Percentiles rank a stretch among this genome's conserved stretches.
Conservation (phyloP, 2,329 filamentous ascomycete genomes). For the Phyllosticta citrichinensis region DNA sequence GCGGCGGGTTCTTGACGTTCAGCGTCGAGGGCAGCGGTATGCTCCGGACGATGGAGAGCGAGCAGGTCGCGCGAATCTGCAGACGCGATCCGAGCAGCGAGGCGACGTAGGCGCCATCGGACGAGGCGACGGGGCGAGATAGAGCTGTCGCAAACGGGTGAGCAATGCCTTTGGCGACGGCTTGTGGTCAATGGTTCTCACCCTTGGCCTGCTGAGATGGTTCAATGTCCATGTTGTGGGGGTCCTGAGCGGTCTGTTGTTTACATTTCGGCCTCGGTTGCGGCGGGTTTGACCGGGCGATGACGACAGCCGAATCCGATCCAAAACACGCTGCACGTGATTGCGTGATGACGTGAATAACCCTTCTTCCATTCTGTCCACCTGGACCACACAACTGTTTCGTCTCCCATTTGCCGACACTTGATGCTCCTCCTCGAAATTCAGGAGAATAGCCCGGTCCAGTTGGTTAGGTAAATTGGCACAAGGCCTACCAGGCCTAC, state of each 20-base stretch:
- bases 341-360: too few species aligned
- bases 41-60: constrained; percentile 26
- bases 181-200: neutral
- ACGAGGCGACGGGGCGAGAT: constrained; percentile 27
- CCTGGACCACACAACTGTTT: too few species aligned
- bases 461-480: too few species aligned
- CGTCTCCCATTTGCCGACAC: too few species aligned
- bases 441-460: too few species aligned
- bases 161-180: neutral
- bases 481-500: too few species aligned
- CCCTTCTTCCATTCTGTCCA: too few species aligned
- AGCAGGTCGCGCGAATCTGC: constrained; percentile 28
- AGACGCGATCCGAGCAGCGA: constrained; percentile 28
- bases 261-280: constrained; percentile 2
- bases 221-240: constrained; percentile 3
- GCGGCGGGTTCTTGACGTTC: constrained; percentile 18
- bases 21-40: constrained; percentile 24
- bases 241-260: neutral
- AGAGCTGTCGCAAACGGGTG: constrained; percentile 17
- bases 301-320: neutral
- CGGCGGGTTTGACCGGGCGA: neutral
- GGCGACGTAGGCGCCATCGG: constrained; percentile 29
- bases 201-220: constrained; percentile 17
- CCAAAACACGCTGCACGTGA: neutral
- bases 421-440: too few species aligned